Percentiles rank a stretch among this genome's conserved stretches.
Conservation (phyloP, 352 stramenopile genomes). For the Phytophthora idaei region DNA sequence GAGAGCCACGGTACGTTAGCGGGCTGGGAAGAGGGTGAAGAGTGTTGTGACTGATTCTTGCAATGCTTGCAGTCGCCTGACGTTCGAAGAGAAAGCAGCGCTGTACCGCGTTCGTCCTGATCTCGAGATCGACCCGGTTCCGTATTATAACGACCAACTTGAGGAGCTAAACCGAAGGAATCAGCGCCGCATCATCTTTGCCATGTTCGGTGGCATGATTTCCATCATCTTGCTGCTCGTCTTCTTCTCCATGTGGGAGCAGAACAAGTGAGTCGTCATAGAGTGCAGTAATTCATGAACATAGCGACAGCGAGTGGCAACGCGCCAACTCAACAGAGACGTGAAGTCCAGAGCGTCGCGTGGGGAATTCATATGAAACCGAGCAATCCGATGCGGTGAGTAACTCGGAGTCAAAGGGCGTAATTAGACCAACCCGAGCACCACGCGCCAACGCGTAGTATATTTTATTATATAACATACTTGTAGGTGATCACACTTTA, state of each 20-base stretch:
- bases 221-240: slow-evolving; percentile 72
- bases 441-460: slow-evolving; percentile 20
- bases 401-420: background rate
- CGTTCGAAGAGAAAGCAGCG: slow-evolving; percentile 80
- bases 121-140: slow-evolving; percentile 68
- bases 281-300: slow-evolving; percentile 12
- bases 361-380: slow-evolving; percentile 27
- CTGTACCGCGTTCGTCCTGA: slow-evolving; percentile 84
- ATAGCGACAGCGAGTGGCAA: background rate
- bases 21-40: background rate
- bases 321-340: background rate
- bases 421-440: background rate
- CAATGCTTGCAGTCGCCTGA: slow-evolving; percentile 54
- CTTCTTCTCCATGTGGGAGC: slow-evolving; percentile 66
- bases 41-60: slow-evolving; percentile 17
- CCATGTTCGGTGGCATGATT: slow-evolving; percentile 74
- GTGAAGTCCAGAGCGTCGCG: slow-evolving; percentile 6
- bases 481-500: slow-evolving; percentile 18
- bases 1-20: slow-evolving; percentile 51
- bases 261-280: slow-evolving; percentile 35
- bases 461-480: slow-evolving; percentile 33
- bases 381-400: background rate
- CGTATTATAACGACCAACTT: slow-evolving; percentile 69
- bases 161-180: slow-evolving; percentile 60
- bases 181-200: slow-evolving; percentile 70